These are phyloP conservation scores for Inga leiocalycina DNA, from an alignment of 306 rosid species.

Conservation along the genomic window DNA sequence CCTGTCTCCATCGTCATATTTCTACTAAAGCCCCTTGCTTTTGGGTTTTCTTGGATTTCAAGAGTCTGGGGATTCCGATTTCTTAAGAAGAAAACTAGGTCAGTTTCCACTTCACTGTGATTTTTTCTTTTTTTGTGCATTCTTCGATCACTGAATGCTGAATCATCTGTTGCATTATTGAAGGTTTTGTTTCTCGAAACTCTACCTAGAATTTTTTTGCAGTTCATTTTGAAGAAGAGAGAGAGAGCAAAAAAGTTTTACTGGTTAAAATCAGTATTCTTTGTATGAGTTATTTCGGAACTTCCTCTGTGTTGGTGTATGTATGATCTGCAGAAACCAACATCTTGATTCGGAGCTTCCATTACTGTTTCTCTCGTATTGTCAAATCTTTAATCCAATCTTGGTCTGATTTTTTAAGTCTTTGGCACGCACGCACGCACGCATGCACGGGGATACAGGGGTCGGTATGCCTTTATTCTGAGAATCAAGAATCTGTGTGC, in stretches of 20 bases:
- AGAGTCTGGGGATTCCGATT: background rate
- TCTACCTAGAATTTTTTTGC: slow-evolving; percentile 10
- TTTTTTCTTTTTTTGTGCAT: background rate
- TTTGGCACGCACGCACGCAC: background rate
- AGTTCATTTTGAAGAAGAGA: slow-evolving; percentile 36
- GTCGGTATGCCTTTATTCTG: too few species aligned
- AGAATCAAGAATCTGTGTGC: too few species aligned
- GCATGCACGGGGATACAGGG: too few species aligned
- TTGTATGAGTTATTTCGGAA: slow-evolving; percentile 1
- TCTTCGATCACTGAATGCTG: slow-evolving; percentile 1
- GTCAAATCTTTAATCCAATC: slow-evolving; percentile 6
- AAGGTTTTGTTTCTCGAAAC: slow-evolving; percentile 22
- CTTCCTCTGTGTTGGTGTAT: slow-evolving; percentile 7
- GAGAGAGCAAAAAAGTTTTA: background rate
- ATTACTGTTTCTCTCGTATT: background rate
- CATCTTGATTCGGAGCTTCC: slow-evolving; percentile 21
- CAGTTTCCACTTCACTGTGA: slow-evolving; percentile 25
- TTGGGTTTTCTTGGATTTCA: slow-evolving; percentile 42
- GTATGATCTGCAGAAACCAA: slow-evolving; percentile 18
- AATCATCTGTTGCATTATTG: background rate
- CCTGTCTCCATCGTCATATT: too few species aligned
- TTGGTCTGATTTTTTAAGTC: background rate
- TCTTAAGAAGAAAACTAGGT: slow-evolving; percentile 41
- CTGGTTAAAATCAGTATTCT: background rate
- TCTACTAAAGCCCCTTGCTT: slow-evolving; percentile 27